Percentiles rank a stretch among this genome's conserved stretches.
These are phyloP conservation scores for Leucocoprinus leucothites DNA, from an alignment of 768 basidiomycete species.

Conservation along the genomic window DNA sequence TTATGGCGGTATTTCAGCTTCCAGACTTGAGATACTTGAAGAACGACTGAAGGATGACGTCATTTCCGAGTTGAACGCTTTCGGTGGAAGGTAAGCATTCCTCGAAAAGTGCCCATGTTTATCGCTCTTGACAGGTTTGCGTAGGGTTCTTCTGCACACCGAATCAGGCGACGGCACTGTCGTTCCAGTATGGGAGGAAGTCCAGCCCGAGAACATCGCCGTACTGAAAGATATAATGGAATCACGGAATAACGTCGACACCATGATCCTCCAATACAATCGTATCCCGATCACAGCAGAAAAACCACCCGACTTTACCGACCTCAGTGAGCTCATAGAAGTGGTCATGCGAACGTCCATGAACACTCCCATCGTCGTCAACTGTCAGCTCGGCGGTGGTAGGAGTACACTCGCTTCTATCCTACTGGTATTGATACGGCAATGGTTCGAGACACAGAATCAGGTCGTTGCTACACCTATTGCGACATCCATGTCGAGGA, in stretches of 20 bases:
- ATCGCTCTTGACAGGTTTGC: not conserved
- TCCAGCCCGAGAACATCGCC: constrained; percentile 62
- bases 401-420: constrained; percentile 90
- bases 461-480: constrained; percentile 33
- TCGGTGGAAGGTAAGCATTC: constrained; percentile 69
- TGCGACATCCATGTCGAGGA: constrained; percentile 25
- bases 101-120: not conserved
- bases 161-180: constrained; percentile 87
- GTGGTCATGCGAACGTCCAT: constrained; percentile 68
- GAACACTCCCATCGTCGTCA: constrained; percentile 83
- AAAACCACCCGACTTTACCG: constrained; percentile 69
- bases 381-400: constrained; percentile 93
- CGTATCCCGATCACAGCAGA: constrained; percentile 95
- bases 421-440: constrained; percentile 76
- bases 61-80: constrained; percentile 72
- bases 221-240: constrained; percentile 90
- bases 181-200: constrained; percentile 94
- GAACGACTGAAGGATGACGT: constrained; percentile 89
- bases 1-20: constrained; percentile 92
- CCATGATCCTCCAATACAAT: constrained; percentile 70
- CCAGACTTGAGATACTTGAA: constrained; percentile 86
- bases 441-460: constrained; percentile 60
- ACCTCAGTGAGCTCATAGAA: constrained; percentile 74
- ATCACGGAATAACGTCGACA: constrained; percentile 39
- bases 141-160: constrained; percentile 81